Evolutionary conservation across 495 filamentous ascomycete species (phyloP), one percentile per base, ranked within the genome.

Genomic region (Hypoxylon subgilvum): DNA sequence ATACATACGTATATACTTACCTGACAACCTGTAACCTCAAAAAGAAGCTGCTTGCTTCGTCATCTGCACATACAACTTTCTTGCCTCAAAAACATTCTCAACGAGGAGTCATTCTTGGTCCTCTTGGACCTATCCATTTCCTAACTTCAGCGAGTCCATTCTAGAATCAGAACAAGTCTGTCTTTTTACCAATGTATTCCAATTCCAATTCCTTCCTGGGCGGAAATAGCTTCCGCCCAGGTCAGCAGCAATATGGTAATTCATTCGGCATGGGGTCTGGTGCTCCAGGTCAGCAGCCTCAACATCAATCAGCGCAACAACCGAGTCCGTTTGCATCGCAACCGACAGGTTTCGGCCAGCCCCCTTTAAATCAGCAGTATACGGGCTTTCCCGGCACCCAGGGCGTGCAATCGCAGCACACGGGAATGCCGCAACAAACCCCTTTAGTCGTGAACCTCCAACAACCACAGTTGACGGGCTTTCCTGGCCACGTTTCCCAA

Each of bases 201-300:
- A 89, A 87, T 68, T 89, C 91, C 53, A 92, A 86, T 78, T 86
- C 89, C 42, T 96, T 86, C 70, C 78, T 94, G 57, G 89, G 90
- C 74, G 83, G 79, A 72, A 89, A 86, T 72, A 86, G 76, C 75
- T 78, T 83, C 70, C 90, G 89, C 57, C 88, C 90, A 6, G 88
- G 86, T 52, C 82, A 84, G 41, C 83, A 79, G 61, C 85, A 84
- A 73, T 85, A 83, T 79, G 80, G 77, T 38, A 71, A 74, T 73
- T 67, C 79, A 50, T 75, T 74, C 70, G 74, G 66, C 44, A 73
- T 75, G 48, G 77, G 75, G 51, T 76, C 80, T 63, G 80, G 81
- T 63, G 70, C 72, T 50, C 79, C 71, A 45, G 79, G 79, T 23
- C 86, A 84, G 60, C 84, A 83, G 60, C 82, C 82, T 66, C 83